Evolutionary conservation across 441 rosid genomes (phyloP).

Genomic region (Erodium texanum): DNA sequence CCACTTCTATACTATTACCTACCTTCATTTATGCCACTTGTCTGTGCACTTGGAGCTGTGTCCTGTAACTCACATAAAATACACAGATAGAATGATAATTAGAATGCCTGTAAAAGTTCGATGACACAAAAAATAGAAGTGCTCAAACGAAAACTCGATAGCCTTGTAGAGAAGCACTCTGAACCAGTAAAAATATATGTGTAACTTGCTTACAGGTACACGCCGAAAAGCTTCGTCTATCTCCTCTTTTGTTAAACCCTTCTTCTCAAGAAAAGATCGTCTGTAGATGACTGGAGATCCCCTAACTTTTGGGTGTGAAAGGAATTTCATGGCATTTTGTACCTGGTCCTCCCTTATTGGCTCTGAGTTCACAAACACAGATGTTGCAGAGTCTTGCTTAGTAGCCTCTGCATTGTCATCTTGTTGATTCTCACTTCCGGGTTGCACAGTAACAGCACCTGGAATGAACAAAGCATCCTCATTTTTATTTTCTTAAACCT

Average conservation of each 20-base stretch:
- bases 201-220: conserved; percentile 57
- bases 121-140: conserved; percentile 1
- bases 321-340: conserved; percentile 85
- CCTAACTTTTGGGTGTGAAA: conserved; percentile 81
- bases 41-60: conserved; percentile 66
- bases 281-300: conserved; percentile 83
- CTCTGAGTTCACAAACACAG: conserved; percentile 76
- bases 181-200: not conserved
- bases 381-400: conserved; percentile 31
- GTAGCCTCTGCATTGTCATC: conserved; percentile 34
- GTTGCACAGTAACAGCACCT: conserved; percentile 36
- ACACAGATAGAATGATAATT: not conserved
- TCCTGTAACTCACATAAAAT: conserved; percentile 40
- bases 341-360: conserved; percentile 90
- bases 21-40: conserved; percentile 48
- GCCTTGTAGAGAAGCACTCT: not conserved
- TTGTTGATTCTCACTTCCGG: conserved; percentile 40
- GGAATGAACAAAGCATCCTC: conserved; percentile 11
- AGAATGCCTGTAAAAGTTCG: conserved; percentile 7
- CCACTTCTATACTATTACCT: conserved; percentile 1
- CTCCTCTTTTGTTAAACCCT: conserved; percentile 93
- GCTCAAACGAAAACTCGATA: not conserved
- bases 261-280: conserved; percentile 87
- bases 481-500: not conserved
- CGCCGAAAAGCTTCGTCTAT: conserved; percentile 91